These are phyloP conservation scores for Cinnamomum micranthum DNA, from an alignment of 164 flowering plant genomes.

Conservation along the genomic window DNA sequence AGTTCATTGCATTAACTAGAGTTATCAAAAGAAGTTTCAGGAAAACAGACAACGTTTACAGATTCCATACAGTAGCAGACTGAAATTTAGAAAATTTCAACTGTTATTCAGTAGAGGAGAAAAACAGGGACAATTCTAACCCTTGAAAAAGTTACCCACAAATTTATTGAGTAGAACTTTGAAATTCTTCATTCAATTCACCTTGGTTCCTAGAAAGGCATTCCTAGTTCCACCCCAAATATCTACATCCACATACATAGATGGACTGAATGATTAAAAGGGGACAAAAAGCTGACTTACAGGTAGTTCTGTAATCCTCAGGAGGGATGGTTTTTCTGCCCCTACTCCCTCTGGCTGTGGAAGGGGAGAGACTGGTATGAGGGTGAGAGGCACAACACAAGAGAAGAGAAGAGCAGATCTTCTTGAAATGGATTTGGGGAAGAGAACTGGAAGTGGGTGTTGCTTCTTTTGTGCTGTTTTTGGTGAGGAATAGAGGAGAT, in stretches of 20 bases:
- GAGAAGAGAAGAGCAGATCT: constrained; percentile 55
- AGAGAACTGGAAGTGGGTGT: constrained; percentile 14
- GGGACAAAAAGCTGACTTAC: constrained; percentile 34
- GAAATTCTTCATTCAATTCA: too few relatives aligned
- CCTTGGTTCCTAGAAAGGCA: too few relatives aligned
- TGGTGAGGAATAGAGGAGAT: constrained; percentile 15
- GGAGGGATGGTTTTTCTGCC: constrained; percentile 58
- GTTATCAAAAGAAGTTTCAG: neutral
- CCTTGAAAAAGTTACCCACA: neutral
- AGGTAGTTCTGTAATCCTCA: constrained; percentile 64
- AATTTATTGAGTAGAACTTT: too few relatives aligned
- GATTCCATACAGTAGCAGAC: neutral
- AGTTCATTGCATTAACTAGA: neutral
- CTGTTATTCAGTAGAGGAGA: neutral
- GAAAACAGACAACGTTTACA: neutral
- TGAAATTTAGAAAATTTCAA: neutral
- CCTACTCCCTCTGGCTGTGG: constrained; percentile 76
- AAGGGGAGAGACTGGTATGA: constrained; percentile 35
- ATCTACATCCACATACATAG: neutral
- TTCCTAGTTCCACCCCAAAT: too few relatives aligned
- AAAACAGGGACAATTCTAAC: neutral
- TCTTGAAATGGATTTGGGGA: constrained; percentile 48
- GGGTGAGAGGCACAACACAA: constrained; percentile 34
- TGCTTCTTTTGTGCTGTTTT: constrained; percentile 13
- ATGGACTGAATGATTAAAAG: neutral